These are phyloP conservation scores for Xylariaceae sp. DNA, from an alignment of 2,329 filamentous ascomycete species.

Conservation along the genomic window DNA sequence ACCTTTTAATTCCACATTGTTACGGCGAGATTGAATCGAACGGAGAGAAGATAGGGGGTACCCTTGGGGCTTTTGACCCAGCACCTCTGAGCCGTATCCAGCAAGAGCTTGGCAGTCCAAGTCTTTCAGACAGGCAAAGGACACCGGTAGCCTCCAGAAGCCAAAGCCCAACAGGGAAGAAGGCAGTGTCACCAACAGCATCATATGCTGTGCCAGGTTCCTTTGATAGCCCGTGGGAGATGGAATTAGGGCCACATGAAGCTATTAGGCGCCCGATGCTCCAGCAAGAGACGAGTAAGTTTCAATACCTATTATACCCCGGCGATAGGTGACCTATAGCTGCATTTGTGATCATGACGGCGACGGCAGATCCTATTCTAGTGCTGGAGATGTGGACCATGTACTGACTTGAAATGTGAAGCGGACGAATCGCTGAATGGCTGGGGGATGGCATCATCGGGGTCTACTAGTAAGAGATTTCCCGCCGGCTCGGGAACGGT, in stretches of 20 bases:
- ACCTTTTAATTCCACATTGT: background rate
- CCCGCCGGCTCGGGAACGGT: background rate
- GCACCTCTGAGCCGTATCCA: slow-evolving; percentile 1
- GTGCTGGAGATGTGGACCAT: background rate
- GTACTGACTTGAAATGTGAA: background rate
- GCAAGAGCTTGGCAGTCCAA: slow-evolving; percentile 8
- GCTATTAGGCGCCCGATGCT: background rate
- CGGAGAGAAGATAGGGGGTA: background rate
- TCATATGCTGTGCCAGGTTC: background rate
- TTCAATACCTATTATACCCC: background rate
- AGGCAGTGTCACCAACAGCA: background rate
- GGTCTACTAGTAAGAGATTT: background rate
- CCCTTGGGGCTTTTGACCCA: background rate
- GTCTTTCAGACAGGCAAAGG: background rate
- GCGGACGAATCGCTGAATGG: background rate
- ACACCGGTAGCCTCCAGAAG: background rate
- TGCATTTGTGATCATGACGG: too few species aligned
- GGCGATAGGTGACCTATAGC: background rate
- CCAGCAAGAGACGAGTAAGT: slow-evolving; percentile 13
- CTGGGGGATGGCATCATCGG: background rate
- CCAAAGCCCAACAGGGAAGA: background rate
- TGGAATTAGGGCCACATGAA: slow-evolving; percentile 1
- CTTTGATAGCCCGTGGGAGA: background rate
- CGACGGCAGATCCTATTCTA: background rate
- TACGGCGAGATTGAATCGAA: background rate